Conservation (phyloP, 2,329 filamentous ascomycete genomes). For the Monilinia polystroma region DNA sequence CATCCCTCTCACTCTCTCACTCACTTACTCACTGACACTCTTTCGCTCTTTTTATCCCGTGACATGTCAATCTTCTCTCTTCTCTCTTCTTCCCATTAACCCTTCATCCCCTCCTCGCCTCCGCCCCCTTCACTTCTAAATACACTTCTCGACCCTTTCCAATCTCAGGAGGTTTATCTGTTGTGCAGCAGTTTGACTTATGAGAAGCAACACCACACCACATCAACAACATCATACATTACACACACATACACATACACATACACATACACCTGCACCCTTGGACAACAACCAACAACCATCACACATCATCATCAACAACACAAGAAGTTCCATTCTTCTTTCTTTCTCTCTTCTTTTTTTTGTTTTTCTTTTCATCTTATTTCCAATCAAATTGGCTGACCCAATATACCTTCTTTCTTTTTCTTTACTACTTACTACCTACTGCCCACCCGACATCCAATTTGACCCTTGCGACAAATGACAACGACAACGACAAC, state of each 20-base stretch:
- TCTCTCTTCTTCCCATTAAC: not conserved
- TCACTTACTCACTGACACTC: too few relatives aligned
- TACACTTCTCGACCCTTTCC: not conserved
- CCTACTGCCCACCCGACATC: too few relatives aligned
- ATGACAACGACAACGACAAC: constrained; percentile 1
- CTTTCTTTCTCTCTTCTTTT: not conserved
- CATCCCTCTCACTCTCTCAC: too few relatives aligned
- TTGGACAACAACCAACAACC: not conserved
- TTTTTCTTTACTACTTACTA: not conserved
- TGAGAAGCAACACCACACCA: not conserved
- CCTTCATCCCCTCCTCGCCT: not conserved
- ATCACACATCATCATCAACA: not conserved
- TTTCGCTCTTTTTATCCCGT: not conserved
- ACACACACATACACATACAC: too few relatives aligned
- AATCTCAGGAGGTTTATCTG: not conserved
- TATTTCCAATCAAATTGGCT: not conserved
- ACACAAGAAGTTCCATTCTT: not conserved
- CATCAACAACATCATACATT: not conserved
- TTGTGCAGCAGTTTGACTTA: not conserved
- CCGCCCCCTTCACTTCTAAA: not conserved
- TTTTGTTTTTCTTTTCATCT: not conserved
- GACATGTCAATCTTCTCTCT: not conserved
- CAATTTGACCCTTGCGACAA: not conserved
- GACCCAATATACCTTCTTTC: constrained; percentile 10
- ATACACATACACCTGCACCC: not conserved